Base-by-base conservation (phyloP, 2,329 filamentous ascomycete species). In the Blastomyces silverae region DNA sequence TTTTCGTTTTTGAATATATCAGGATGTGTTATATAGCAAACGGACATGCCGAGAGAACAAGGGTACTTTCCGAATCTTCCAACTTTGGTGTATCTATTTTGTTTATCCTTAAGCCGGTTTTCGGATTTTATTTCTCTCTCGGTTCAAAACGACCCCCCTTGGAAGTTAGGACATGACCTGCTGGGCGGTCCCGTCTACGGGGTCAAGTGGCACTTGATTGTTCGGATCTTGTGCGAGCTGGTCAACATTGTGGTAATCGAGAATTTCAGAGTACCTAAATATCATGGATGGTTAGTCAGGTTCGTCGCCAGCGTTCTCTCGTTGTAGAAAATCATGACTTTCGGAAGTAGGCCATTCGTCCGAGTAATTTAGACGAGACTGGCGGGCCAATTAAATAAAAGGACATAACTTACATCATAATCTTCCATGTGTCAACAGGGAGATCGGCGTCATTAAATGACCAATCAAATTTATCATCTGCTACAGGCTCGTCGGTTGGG, bases 391-490 rank as follows among this genome's bases (percentile, higher is more conserved):
- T 6, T 20, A 15, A 34, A 67, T 52, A 62, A 20, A 22, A 25
- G 34, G 46, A 77, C 89, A 75, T 83, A n/a, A n/a, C n/a, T n/a
- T n/a, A 96, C 94, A 99, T 99, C 94, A 97, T 99, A 76, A 99
- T 97, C 82, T 99, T 99, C 94, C 94, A 99, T n/a, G 92, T 96
- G 75, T 99, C 94, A 61, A 97, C 92, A 0, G 94, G 93, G 65
- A 99, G 82, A 75, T 99, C 94, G 59, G 93, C 94, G 72, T 99
- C 94, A 77, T 97, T 97, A 81, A 99, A 99, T 63, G 92, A 97
- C 94, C 94, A 99, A 77, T 99, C 94, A 73, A 99, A 99, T 81
- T 96, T 97, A 82, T 97, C 92, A 67, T 96, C 91, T 28, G 94
- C 91, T 20, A 92, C 88, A 1, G 94, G 94, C 82, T 99, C 94